Evolutionary conservation across 805 yeast genomes (phyloP), one percentile per base, ranked within the genome.

Genomic region (Candida vaughaniae): DNA sequence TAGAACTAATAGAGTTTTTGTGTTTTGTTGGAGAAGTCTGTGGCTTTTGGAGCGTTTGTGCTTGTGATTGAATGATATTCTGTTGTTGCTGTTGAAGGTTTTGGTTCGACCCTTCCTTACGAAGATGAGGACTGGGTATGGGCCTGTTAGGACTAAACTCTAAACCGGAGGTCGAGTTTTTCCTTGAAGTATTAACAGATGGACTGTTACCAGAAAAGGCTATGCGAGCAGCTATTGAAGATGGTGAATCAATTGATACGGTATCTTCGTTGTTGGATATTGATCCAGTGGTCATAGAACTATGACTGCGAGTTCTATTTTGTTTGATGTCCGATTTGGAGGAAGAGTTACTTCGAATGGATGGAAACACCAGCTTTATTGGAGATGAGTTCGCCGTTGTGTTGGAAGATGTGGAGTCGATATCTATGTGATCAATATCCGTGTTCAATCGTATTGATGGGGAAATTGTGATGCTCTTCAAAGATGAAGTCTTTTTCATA

Each of bases 401-500:
- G 14, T 38, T 36, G 3, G 42, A 36, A 1, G 38, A 22, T 9
- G 42, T 11, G 4, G 43, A 38, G 8, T 46, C 49, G 8, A 35
- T 14, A 9, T 40, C 47, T 4, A 42, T 26, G 11, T 25, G 26
- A 12, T 45, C 49, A 10, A 17, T 19, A 11, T 35, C 36, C 3
- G 37, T 26, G n/a, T 41, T 43, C 20, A 36, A 35, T 32, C 62
- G 43, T 0, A 53, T 45, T 35, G 62, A 62, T 7, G 71, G 71
- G 9, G 69, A 60, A 7, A 65, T 64, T 3, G 69, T 61, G 5
- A 68, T 52, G 4, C 68, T 58, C 36, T 65, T 65, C 26, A 68
- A 50, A 1, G 72, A 63, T 9, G 64, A 67, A 1, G 64, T 54
- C 25, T 58, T 53, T 15, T 22, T 39, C 11, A 45, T 38, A 22